These are phyloP conservation scores for Exsudoporus frostii DNA, from an alignment of 768 basidiomycete genomes.

Conservation along the genomic window DNA sequence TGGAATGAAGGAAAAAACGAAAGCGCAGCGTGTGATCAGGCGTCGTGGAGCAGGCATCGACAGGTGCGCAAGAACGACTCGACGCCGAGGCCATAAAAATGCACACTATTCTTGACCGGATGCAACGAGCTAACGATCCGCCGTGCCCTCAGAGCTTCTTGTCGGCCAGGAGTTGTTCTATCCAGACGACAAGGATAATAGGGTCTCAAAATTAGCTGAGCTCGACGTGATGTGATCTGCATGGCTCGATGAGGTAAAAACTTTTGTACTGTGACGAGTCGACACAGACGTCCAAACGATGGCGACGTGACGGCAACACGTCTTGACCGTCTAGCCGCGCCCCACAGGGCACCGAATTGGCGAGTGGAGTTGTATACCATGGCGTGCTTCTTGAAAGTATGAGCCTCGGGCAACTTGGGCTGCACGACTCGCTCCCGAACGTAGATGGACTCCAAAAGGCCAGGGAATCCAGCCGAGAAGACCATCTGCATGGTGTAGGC, in stretches of 20 bases:
- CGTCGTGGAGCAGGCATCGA: conserved; percentile 3
- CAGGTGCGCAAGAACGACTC: neutral
- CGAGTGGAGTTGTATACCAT: conserved; percentile 92
- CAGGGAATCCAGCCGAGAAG: conserved; percentile 93
- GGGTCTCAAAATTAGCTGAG: conserved; percentile 85
- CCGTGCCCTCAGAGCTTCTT: conserved; percentile 61
- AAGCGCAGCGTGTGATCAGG: conserved; percentile 1
- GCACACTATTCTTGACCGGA: conserved; percentile 59
- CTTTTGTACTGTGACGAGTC: neutral
- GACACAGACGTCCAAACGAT: conserved; percentile 70
- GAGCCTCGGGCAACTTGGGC: conserved; percentile 85
- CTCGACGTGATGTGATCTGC: conserved; percentile 80
- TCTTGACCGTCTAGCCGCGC: conserved; percentile 87
- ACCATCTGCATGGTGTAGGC: conserved; percentile 82
- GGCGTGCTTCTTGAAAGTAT: conserved; percentile 87
- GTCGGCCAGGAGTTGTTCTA: conserved; percentile 54
- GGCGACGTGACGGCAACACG: conserved; percentile 73
- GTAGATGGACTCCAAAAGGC: conserved; percentile 90
- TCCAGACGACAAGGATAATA: conserved; percentile 91
- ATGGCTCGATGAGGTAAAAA: conserved; percentile 2
- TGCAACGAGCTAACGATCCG: conserved; percentile 63
- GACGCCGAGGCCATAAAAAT: conserved; percentile 44
- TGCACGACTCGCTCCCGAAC: conserved; percentile 90
- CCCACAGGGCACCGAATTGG: conserved; percentile 97
- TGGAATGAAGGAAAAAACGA: conserved; percentile 18